These are phyloP conservation scores for Macadamia integrifolia DNA, from an alignment of 164 flowering plant genomes.

Conservation along the genomic window DNA sequence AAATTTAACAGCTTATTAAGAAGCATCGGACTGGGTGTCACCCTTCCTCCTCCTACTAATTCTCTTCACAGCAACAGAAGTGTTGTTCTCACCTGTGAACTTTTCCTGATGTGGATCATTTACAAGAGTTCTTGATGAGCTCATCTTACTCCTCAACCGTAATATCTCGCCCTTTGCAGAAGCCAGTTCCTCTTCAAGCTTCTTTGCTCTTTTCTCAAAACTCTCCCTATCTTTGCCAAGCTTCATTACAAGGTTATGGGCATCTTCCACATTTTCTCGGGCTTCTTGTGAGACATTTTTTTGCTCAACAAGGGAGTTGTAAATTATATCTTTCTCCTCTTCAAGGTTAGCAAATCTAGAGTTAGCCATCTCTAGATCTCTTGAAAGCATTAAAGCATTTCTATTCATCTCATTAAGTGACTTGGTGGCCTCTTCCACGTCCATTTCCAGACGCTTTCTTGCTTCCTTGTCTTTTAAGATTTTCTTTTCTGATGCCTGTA, in stretches of 20 bases:
- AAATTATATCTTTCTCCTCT: conserved; percentile 49
- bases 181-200: conserved; percentile 67
- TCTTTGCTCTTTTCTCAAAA: conserved; percentile 56
- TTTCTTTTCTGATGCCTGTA: conserved; percentile 51
- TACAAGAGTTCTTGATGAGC: conserved; percentile 26
- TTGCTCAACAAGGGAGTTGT: conserved; percentile 49
- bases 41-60: conserved; percentile 44
- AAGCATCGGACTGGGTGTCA: conserved; percentile 14
- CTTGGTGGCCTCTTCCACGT: conserved; percentile 67
- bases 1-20: conserved; percentile 3
- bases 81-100: conserved; percentile 19
- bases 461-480: conserved; percentile 49
- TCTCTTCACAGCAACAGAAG: conserved; percentile 38
- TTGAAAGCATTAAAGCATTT: conserved; percentile 47
- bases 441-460: conserved; percentile 46
- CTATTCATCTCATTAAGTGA: conserved; percentile 73
- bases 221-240: conserved; percentile 75
- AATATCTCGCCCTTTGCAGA: conserved; percentile 78
- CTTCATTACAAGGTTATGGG: conserved; percentile 56
- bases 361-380: conserved; percentile 49
- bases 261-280: conserved; percentile 76
- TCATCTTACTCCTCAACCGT: conserved; percentile 48
- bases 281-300: conserved; percentile 48
- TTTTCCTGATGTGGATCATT: conserved; percentile 23
- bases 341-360: conserved; percentile 47